These are phyloP conservation scores for Kalmusia sp. DNA, from an alignment of 2,329 filamentous ascomycete species.

Conservation along the genomic window DNA sequence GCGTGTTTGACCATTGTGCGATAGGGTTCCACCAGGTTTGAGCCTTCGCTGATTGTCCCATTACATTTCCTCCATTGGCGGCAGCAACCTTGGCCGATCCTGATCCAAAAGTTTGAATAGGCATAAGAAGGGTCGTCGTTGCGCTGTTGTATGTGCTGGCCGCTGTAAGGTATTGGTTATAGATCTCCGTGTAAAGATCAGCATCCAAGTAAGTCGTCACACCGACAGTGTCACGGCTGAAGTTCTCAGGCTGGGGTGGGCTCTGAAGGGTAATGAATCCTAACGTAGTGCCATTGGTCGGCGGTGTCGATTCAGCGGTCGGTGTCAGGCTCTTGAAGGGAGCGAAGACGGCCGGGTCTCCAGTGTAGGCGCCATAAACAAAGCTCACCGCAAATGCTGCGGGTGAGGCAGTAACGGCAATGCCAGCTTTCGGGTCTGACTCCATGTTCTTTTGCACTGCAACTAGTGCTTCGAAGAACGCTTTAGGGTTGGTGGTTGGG, in stretches of 20 bases:
- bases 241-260: not conserved
- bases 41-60: not conserved
- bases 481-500: slow-evolving; percentile 17
- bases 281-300: slow-evolving; percentile 1
- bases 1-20: not conserved
- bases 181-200: slow-evolving; percentile 34
- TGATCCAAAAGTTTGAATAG: slow-evolving; percentile 4
- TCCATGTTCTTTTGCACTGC: slow-evolving; percentile 31
- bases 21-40: slow-evolving; percentile 7
- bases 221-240: slow-evolving; percentile 31
- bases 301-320: not conserved
- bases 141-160: not conserved
- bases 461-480: slow-evolving; percentile 26
- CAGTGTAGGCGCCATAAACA: slow-evolving; percentile 26
- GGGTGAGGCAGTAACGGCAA: slow-evolving; percentile 22
- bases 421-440: slow-evolving; percentile 22
- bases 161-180: slow-evolving; percentile 8
- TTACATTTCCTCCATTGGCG: slow-evolving; percentile 6
- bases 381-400: slow-evolving; percentile 21
- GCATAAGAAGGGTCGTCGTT: slow-evolving; percentile 2
- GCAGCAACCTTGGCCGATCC: not conserved
- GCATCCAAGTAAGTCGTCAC: slow-evolving; percentile 20
- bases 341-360: slow-evolving; percentile 23
- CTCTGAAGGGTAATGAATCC: not conserved
- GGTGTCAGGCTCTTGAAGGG: slow-evolving; percentile 24